These are phyloP conservation scores for Penicillium sp. DNA, from an alignment of 2,329 filamentous ascomycete species.

Conservation along the genomic window DNA sequence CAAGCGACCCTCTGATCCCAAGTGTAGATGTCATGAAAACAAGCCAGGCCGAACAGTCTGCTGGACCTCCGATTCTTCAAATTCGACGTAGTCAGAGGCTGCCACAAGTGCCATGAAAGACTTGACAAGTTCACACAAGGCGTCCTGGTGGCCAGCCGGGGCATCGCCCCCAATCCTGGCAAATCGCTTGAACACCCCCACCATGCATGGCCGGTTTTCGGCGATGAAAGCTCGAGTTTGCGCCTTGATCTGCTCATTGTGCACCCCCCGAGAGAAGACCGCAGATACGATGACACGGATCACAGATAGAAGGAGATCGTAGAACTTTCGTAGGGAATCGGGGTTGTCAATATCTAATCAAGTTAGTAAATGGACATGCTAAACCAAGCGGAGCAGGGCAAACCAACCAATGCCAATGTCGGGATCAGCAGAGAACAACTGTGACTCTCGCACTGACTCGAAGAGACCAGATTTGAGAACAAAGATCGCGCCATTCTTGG, in stretches of 20 bases:
- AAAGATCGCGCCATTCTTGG: constrained; percentile 77
- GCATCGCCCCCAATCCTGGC: constrained; percentile 68
- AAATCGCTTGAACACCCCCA: constrained; percentile 86
- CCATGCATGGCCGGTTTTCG: constrained; percentile 79
- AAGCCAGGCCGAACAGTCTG: constrained; percentile 30
- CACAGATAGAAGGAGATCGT: constrained; percentile 76
- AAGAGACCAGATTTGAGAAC: constrained; percentile 91
- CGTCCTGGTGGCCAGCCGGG: constrained; percentile 55
- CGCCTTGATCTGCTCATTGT: constrained; percentile 71
- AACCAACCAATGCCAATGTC: constrained; percentile 74
- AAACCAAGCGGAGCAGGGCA: constrained; percentile 3
- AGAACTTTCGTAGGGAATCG: constrained; percentile 75
- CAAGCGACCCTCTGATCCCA: background rate
- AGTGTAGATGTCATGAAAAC: constrained; percentile 30
- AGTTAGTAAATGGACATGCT: constrained; percentile 16
- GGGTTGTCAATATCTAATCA: constrained; percentile 63
- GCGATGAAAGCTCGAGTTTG: constrained; percentile 78
- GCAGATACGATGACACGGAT: constrained; percentile 80
- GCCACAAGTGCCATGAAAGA: constrained; percentile 81
- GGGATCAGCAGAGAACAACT: constrained; percentile 86
- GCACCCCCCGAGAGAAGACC: constrained; percentile 75
- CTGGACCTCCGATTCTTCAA: constrained; percentile 43
- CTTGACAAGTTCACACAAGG: constrained; percentile 76
- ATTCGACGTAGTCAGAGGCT: constrained; percentile 79
- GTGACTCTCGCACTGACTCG: constrained; percentile 73